Base-by-base conservation (phyloP, 2,329 filamentous ascomycete species). In the Claviceps arundinis region DNA sequence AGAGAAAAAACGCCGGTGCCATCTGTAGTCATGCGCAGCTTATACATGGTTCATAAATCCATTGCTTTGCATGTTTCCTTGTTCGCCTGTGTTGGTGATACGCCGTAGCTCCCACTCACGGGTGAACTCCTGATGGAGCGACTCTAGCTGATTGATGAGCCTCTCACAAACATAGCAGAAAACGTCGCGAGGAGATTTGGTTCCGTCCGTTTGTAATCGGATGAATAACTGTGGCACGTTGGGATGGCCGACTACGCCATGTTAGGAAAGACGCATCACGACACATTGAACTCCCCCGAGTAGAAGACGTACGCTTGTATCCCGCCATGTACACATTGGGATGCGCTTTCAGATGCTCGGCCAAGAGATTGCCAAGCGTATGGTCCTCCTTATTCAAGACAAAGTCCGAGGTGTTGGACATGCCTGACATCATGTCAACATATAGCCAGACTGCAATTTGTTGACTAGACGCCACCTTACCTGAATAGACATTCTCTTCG, bases 311-410 rank as follows among this genome's bases (percentile, higher is more conserved):
- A 84, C 86, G 81, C 70, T 94, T 94, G 76, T 98, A 98, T 13
- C 86, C 93, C 54, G 90, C 84, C 76, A 97, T 95, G 61, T 85
- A 74, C 60, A 98, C 86, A 65, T 94, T 84, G 17, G 82, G 79
- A 62, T 88, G 85, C 66, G 87, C 83, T 71, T 93, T 83, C 53
- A 98, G 84, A 62, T 91, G 87, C 62, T 88, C 84, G 47, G 85
- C 80, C 52, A 98, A 78, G 52, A 98, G 77, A 68, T 98, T 96
- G 61, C 85, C 93, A 26, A 98, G 80, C 1, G 91, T 96, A 71
- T 96, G 91, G 62, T 98, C 93, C 68, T 98, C 93, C 69, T 96
- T 97, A 70, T 89, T 88, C 70, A 98, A 83, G 54, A 88, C 82
- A 73, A 98, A 98, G 69, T 96, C 87, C 9, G 89, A 87, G n/a